Evolutionary conservation across 2,329 filamentous ascomycete genomes (phyloP), one percentile per base, ranked within the genome.

Genomic region (Clonostachys rhizophaga): DNA sequence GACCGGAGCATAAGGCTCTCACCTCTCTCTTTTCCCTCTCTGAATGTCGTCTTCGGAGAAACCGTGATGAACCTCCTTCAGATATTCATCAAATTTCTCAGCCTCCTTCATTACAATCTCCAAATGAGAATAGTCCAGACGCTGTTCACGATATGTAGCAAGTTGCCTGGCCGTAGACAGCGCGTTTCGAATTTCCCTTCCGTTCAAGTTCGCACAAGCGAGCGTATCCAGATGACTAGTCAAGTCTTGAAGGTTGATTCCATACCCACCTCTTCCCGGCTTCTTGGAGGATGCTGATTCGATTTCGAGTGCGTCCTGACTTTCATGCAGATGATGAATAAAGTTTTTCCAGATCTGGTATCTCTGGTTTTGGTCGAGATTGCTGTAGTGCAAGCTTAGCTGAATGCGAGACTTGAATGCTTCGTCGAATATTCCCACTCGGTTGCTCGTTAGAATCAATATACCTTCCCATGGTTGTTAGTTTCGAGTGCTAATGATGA

Each of bases 151-250:
- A 24, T 24, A 24, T 24, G 3, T 24, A 9, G 55, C 56, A 2
- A 57, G 47, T 43, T 60, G 61, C 14, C 61, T 54, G 1, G 59
- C 55, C 1, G 58, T 60, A 2, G 56, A 57, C 8, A 65, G 54
- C 0, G 52, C 51, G 46, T 72, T 73, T 18, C 70, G 61, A 17
- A 74, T 72, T 55, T 73, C 64, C 4, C 67, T 54, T 3, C 70
- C 70, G 40, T 73, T 72, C 51, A 73, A 55, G 14, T 63, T 53
- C 36, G 11, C 13, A 7, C 16, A 13, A 2, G 65, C 61, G 11
- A 74, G 52, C 36, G 7, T 24, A 24, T 24, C 24, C 2, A 24
- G 8, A 24, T 39, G 14, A 14, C 2, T 6, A 3, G 16, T 39
- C 6, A 14, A 39, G 36, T 17, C 6, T 14, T 39, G 6, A 13